Percentiles rank a stretch among this genome's conserved stretches.
These are phyloP conservation scores for Scedosporium dehoogii DNA, from an alignment of 2,329 filamentous ascomycete genomes.

Conservation along the genomic window DNA sequence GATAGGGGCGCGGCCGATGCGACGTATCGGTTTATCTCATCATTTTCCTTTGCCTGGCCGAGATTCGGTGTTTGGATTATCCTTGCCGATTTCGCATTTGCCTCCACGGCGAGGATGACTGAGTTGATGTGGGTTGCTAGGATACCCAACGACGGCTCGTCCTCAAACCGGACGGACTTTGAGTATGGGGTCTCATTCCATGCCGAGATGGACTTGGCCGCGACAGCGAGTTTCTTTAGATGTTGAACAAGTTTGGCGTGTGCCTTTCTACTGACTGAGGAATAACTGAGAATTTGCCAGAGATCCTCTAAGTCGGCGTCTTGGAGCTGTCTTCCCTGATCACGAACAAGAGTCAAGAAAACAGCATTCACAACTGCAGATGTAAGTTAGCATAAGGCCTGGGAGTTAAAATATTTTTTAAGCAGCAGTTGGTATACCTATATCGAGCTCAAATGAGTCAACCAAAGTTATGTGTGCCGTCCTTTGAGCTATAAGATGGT, in stretches of 20 bases:
- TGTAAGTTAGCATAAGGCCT: neutral
- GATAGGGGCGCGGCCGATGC: neutral
- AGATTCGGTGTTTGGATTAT: neutral
- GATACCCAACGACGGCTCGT: neutral
- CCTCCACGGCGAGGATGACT: neutral
- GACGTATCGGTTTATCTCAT: conserved; percentile 2
- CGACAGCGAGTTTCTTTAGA: neutral
- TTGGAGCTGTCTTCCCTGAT: neutral
- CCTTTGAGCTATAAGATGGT: conserved; percentile 1
- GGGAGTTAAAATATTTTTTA: neutral
- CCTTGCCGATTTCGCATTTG: neutral
- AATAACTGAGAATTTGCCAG: neutral
- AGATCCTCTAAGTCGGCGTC: neutral
- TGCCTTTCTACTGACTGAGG: neutral
- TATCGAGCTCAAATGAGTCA: neutral
- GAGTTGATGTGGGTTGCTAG: conserved; percentile 5
- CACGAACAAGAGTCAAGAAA: conserved; percentile 3
- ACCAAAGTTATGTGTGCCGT: conserved; percentile 1
- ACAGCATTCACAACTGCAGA: neutral
- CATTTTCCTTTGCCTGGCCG: neutral
- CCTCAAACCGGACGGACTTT: neutral
- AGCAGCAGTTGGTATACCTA: neutral
- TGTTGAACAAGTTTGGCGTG: conserved; percentile 6
- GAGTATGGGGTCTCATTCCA: neutral
- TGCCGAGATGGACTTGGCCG: neutral